Percentiles rank a stretch among this genome's conserved stretches.
Conservation (phyloP, 495 filamentous ascomycete genomes). For the Letharia lupina region DNA sequence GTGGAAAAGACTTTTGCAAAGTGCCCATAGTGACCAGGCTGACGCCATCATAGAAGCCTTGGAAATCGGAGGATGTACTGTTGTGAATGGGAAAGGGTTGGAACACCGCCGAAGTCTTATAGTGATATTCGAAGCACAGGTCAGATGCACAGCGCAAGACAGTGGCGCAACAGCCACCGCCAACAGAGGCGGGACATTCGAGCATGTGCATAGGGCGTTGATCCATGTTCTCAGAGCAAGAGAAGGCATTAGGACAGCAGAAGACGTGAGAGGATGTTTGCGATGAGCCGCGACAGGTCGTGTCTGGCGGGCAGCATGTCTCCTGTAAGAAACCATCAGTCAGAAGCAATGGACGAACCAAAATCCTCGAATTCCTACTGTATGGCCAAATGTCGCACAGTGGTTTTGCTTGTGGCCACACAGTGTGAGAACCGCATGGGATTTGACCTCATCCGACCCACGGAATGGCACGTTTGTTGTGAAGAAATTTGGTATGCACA, state of each 20-base stretch:
- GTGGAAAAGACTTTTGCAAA: not conserved
- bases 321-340: conserved; percentile 12
- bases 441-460: not conserved
- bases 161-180: conserved; percentile 35
- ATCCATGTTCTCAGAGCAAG: not conserved
- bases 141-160: conserved; percentile 28
- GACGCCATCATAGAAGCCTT: not conserved
- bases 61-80: not conserved
- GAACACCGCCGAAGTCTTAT: conserved; percentile 14
- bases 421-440: not conserved
- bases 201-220: conserved; percentile 11
- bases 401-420: conserved; percentile 9
- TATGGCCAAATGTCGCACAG: conserved; percentile 11
- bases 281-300: conserved; percentile 9
- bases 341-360: not conserved
- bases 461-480: not conserved
- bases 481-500: not conserved
- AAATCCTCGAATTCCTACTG: conserved; percentile 1
- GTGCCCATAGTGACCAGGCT: not conserved
- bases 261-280: conserved; percentile 14
- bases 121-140: conserved; percentile 21
- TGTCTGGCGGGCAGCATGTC: conserved; percentile 11
- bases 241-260: conserved; percentile 11
- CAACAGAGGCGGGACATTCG: conserved; percentile 28
- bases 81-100: not conserved